Conservation (phyloP, 1,139 yeast species). For the Wickerhamomyces sp. region DNA sequence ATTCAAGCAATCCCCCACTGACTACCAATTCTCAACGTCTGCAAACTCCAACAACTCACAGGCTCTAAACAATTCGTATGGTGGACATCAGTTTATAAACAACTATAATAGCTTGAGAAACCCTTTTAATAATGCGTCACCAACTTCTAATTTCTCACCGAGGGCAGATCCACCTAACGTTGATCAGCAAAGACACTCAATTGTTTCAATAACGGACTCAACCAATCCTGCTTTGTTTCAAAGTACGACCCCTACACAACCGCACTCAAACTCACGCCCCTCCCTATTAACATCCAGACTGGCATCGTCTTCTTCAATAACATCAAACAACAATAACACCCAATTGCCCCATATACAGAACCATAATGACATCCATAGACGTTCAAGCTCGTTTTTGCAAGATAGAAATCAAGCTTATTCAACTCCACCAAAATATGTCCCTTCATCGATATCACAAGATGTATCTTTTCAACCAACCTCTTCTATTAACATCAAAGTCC, state of each 20-base stretch:
- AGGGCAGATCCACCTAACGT: slow-evolving; percentile 14
- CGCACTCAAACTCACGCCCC: slow-evolving; percentile 16
- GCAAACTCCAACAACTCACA: slow-evolving; percentile 21
- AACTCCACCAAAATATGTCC: neutral
- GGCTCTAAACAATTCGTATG: slow-evolving; percentile 10
- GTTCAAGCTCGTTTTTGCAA: slow-evolving; percentile 1
- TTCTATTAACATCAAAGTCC: slow-evolving; percentile 18
- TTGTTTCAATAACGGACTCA: neutral
- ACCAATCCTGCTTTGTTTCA: slow-evolving; percentile 1
- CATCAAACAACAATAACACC: slow-evolving; percentile 3
- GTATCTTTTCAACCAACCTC: slow-evolving; percentile 13
- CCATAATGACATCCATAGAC: slow-evolving; percentile 4
- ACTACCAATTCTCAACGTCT: slow-evolving; percentile 19
- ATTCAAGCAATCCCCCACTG: slow-evolving; percentile 16
- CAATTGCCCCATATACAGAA: neutral
- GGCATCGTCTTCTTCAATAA: slow-evolving; percentile 13
- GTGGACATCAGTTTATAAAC: slow-evolving; percentile 14
- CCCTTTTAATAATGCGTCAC: slow-evolving; percentile 15
- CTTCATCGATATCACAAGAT: slow-evolving; percentile 3
- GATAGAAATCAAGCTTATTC: neutral
- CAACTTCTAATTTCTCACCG: slow-evolving; percentile 20
- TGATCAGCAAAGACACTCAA: slow-evolving; percentile 10
- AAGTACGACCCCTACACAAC: slow-evolving; percentile 1
- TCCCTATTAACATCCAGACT: slow-evolving; percentile 27
- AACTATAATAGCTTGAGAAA: slow-evolving; percentile 16